A percentile compares a stretch with the other conserved stretches of the same genome.
phyloP scores from a whole-genome alignment of 257 asterid species.

The Schizonepeta tenuifolia region DNA sequence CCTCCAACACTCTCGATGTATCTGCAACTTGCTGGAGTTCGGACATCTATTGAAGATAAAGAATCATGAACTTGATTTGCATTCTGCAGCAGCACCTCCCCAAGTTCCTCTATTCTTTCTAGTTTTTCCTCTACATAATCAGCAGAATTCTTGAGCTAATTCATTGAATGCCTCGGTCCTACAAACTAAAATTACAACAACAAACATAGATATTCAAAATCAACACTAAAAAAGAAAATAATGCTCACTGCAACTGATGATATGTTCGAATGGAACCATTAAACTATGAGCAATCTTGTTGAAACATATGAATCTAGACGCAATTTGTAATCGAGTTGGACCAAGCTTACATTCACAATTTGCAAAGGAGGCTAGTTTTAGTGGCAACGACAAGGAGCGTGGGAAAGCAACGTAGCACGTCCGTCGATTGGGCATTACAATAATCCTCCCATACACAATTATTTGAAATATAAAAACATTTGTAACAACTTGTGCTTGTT shows the following conservation, averaged over 20 bases:
- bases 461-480: too few relatives aligned
- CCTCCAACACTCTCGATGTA: slow-evolving; percentile 59
- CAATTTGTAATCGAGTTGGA: too few relatives aligned
- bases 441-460: too few relatives aligned
- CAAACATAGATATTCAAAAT: background rate
- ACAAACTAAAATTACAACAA: slow-evolving; percentile 19
- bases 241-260: slow-evolving; percentile 79
- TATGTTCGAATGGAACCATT: too few relatives aligned
- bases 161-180: slow-evolving; percentile 84
- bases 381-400: too few relatives aligned
- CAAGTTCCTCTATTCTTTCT: slow-evolving; percentile 56
- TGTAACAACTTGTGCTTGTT: too few relatives aligned
- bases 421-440: too few relatives aligned
- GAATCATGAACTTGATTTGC: slow-evolving; percentile 60
- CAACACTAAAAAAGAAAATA: background rate
- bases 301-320: too few relatives aligned
- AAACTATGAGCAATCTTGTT: too few relatives aligned
- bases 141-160: slow-evolving; percentile 62
- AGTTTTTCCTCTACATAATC: slow-evolving; percentile 66
- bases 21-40: slow-evolving; percentile 57
- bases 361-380: too few relatives aligned
- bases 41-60: slow-evolving; percentile 50
- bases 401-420: too few relatives aligned
- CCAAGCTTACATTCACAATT: too few relatives aligned
- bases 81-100: slow-evolving; percentile 49